Conservation (phyloP, 352 stramenopile species). For the Globisporangium cederbergense region DNA sequence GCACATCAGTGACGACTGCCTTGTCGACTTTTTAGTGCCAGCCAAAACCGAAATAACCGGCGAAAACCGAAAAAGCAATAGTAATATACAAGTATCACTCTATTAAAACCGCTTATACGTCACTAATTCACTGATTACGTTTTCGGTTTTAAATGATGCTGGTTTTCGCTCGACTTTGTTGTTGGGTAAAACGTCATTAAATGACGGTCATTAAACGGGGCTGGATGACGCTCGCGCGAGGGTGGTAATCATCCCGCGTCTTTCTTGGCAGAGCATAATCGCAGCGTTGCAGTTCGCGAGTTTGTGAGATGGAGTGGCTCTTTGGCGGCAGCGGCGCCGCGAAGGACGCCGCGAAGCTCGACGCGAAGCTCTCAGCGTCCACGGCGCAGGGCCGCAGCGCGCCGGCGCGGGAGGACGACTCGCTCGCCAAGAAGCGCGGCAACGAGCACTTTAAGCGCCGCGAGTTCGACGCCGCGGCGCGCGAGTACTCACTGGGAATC, state of each 20-base stretch:
- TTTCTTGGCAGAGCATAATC: background rate
- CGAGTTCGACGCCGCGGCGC: constrained; percentile 47
- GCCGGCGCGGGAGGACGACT: constrained; percentile 58
- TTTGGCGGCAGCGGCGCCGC: constrained; percentile 27
- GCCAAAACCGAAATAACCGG: too few relatives aligned
- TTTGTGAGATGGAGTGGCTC: constrained; percentile 54
- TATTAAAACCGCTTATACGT: too few relatives aligned
- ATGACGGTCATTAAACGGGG: background rate
- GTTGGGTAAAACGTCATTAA: background rate
- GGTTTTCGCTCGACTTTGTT: too few relatives aligned
- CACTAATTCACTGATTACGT: too few relatives aligned
- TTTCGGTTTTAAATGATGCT: too few relatives aligned
- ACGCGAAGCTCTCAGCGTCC: constrained; percentile 51
- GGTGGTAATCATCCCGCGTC: background rate
- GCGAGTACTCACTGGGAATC: constrained; percentile 67
- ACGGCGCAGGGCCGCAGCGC: constrained; percentile 61
- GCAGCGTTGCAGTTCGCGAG: too few relatives aligned
- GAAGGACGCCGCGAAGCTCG: constrained; percentile 22
- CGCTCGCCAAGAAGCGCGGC: constrained; percentile 56
- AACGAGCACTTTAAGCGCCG: constrained; percentile 65
- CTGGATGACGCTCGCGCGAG: background rate
- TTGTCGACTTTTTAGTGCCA: too few relatives aligned
- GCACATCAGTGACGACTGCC: too few relatives aligned
- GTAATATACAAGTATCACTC: too few relatives aligned
- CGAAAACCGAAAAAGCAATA: too few relatives aligned